Base-by-base conservation (phyloP, 148 eudicot genomes). In the Fallopia convolvulus region DNA sequence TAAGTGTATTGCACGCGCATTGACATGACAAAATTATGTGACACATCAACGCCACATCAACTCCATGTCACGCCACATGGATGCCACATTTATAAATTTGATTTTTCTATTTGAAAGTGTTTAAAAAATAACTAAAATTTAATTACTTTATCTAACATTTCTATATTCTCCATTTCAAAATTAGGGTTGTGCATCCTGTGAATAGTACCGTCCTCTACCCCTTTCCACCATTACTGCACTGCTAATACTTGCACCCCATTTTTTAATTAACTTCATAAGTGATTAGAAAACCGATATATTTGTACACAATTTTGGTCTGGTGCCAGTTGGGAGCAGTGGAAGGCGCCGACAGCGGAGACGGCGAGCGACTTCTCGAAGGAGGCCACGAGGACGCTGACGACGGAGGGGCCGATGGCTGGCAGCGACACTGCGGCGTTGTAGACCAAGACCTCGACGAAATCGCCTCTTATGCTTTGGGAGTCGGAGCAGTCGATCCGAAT, bases 401-500 rank as follows among this genome's bases (percentile, higher is more conserved):
- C 86, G 76, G 39, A 4, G 39, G 39, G 4, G 39, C 39, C 39
- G 4, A 4, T 3, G 4, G 39, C 39, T 17, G 93, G 94, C 15
- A 10, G 17, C 10, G 30, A 0, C 14, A 60, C 39, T 3, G 32
- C 75, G 5, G 97, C 97, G 83, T 93, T 93, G 90, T 89, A 93
- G 13, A 93, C 98, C 77, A 93, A 80, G n/a, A 93, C 89, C 63
- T 93, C 94, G 32, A 93, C 92, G 65, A 85, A 90, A 11, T 97
- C 98, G 30, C 98, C 97, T 65, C 76, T 78, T 3, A 93, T 80
- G 81, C 98, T 93, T 61, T 74, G 77, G 0, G 87, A 39, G 36
- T 89, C 89, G 10, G 98, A 86, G 79, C 98, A 93, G 61, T 93
- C 98, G 30, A 93, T 91, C 66, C 97, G 84, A 72, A 93, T 91